Percentiles rank a stretch among this genome's conserved stretches.
Conservation (phyloP, 192 early-diverging fungal genomes). For the Backusella macrospora region DNA sequence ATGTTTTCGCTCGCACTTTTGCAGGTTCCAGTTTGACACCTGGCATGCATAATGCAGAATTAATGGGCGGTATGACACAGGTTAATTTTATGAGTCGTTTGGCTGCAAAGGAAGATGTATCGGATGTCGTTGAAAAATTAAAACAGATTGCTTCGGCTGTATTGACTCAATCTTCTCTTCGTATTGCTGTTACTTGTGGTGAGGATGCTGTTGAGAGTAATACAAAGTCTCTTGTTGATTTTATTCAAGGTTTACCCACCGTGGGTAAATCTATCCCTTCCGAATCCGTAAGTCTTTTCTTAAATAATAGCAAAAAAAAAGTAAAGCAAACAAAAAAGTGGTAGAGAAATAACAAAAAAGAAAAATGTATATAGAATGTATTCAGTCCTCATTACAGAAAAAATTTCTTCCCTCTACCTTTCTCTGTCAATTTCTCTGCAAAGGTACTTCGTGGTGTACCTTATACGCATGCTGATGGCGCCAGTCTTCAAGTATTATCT, state of each 20-base stretch:
- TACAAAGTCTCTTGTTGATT: constrained; percentile 43
- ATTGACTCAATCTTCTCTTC: constrained; percentile 49
- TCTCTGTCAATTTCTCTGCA: constrained; percentile 84
- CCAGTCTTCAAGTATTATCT: constrained; percentile 76
- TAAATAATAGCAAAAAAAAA: constrained; percentile 11
- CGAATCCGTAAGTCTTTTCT: constrained; percentile 18
- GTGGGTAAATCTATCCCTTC: not conserved
- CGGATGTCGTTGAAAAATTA: constrained; percentile 63
- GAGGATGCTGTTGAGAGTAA: constrained; percentile 52
- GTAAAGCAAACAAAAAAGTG: not conserved
- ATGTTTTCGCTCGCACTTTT: constrained; percentile 76
- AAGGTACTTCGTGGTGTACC: constrained; percentile 78
- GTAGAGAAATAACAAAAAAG: not conserved
- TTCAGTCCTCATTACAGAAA: constrained; percentile 59
- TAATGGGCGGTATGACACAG: constrained; percentile 67
- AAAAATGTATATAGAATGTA: constrained; percentile 22
- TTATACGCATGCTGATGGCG: constrained; percentile 81
- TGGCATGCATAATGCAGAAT: constrained; percentile 49
- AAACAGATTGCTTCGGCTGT: constrained; percentile 50
- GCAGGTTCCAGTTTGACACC: constrained; percentile 66
- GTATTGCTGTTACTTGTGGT: constrained; percentile 57
- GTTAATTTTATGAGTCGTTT: constrained; percentile 82
- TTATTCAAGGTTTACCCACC: constrained; percentile 44
- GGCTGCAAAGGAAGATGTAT: constrained; percentile 63
- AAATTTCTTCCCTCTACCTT: constrained; percentile 82